Evolutionary conservation across 768 basidiomycete genomes (phyloP).

Genomic region (Strobilomyces echinocephalus): DNA sequence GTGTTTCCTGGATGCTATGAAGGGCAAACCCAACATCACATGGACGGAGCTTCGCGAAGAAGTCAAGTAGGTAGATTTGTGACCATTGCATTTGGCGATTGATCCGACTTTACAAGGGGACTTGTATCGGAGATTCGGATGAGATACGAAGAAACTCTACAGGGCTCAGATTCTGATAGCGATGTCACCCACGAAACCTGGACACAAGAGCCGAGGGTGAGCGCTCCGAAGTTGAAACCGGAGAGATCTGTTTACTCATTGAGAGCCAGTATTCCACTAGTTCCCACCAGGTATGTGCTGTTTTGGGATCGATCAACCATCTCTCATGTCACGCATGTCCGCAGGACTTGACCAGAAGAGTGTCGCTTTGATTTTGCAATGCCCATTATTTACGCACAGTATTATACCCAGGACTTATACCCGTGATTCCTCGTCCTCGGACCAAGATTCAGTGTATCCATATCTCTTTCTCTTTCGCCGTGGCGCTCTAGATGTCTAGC

Average conservation of each 20-base stretch:
- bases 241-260: neutral
- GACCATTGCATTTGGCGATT: neutral
- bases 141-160: constrained; percentile 7
- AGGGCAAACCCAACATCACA: constrained; percentile 7
- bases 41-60: constrained; percentile 19
- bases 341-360: neutral
- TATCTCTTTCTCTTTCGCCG: neutral
- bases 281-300: constrained; percentile 6
- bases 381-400: neutral
- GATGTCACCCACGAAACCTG: neutral
- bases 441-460: neutral
- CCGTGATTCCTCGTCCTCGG: neutral
- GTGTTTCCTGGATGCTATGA: constrained; percentile 19
- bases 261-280: constrained; percentile 9
- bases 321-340: neutral
- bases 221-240: neutral
- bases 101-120: constrained; percentile 2
- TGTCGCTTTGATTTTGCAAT: constrained; percentile 8
- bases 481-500: too few relatives aligned
- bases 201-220: constrained; percentile 22
- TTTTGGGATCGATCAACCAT: neutral
- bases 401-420: neutral
- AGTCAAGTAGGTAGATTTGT: constrained; percentile 11
- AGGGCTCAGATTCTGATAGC: neutral
- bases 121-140: constrained; percentile 11